Conservation (phyloP, 2,329 filamentous ascomycete genomes). For the Gaeumannomyces sp. region DNA sequence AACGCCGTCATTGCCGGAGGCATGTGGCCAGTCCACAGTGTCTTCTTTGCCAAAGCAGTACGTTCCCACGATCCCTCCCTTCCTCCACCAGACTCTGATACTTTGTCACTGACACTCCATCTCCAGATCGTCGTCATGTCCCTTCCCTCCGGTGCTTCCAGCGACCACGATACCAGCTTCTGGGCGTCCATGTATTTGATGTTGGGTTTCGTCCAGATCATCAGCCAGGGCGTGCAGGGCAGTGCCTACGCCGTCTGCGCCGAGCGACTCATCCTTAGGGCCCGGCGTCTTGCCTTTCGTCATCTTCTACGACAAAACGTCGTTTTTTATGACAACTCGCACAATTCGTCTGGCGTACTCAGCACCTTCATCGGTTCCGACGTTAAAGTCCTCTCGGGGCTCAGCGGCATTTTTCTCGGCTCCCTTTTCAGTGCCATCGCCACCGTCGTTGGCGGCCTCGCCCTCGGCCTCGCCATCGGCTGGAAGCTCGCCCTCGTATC, state of each 20-base stretch:
- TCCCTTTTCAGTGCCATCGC: too few species aligned
- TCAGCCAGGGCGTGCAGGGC: slow-evolving; percentile 64
- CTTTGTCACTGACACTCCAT: too few species aligned
- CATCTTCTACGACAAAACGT: slow-evolving; percentile 90
- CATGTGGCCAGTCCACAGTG: slow-evolving; percentile 56
- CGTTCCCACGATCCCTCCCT: slow-evolving; percentile 56
- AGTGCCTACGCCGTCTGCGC: slow-evolving; percentile 76
- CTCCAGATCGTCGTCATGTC: too few species aligned
- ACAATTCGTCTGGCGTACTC: slow-evolving; percentile 82
- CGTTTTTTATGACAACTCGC: slow-evolving; percentile 80
- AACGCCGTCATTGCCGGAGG: slow-evolving; percentile 73
- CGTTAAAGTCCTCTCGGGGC: slow-evolving; percentile 82
- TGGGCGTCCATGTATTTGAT: slow-evolving; percentile 88
- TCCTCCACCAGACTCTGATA: too few species aligned
- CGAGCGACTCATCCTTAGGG: slow-evolving; percentile 77
- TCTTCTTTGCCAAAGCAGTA: slow-evolving; percentile 89
- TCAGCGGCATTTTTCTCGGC: slow-evolving; percentile 84
- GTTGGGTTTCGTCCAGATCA: slow-evolving; percentile 66
- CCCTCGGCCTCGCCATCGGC: background rate
- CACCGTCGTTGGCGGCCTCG: too few species aligned
- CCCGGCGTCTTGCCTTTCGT: slow-evolving; percentile 76
- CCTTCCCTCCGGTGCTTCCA: too few species aligned
- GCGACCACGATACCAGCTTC: slow-evolving; percentile 69
- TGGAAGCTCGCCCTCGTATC: background rate
- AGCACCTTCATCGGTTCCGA: slow-evolving; percentile 86